Evolutionary conservation across 768 basidiomycete genomes (phyloP).

Genomic region (Trametes villosa): DNA sequence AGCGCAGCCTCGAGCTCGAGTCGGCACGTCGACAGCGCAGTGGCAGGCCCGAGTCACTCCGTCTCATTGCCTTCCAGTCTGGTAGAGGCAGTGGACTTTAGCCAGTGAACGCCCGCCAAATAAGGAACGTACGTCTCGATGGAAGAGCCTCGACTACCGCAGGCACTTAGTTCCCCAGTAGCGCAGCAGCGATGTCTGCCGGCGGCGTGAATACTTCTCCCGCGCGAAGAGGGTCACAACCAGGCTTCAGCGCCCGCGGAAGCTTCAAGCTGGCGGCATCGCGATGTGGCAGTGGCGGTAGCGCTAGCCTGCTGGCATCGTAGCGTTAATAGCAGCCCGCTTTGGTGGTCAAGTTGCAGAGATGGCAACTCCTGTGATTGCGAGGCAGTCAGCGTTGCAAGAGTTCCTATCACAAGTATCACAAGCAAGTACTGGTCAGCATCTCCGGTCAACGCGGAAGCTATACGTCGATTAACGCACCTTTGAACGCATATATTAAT

Average conservation of each 20-base stretch:
- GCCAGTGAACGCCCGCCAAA: neutral
- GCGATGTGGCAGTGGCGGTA: neutral
- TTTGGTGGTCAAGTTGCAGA: neutral
- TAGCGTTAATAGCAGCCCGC: too few species aligned
- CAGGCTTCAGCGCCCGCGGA: neutral
- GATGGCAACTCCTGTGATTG: neutral
- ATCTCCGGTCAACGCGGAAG: neutral
- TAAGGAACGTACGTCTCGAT: neutral
- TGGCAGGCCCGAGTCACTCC: neutral
- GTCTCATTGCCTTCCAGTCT: neutral
- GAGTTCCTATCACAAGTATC: neutral
- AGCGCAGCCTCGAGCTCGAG: neutral
- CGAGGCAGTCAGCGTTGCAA: slow-evolving; percentile 1
- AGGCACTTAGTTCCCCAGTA: neutral
- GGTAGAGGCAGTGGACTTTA: neutral
- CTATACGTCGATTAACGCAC: neutral
- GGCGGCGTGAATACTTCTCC: neutral
- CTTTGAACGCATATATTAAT: neutral
- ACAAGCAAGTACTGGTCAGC: neutral
- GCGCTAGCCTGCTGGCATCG: neutral
- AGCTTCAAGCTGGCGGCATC: neutral
- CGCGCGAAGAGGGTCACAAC: neutral
- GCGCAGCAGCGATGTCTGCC: too few species aligned
- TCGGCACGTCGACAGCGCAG: neutral
- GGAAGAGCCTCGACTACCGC: neutral